Evolutionary conservation across 192 early-diverging fungal species (phyloP).

Genomic region (Allomyces arbusculus): DNA sequence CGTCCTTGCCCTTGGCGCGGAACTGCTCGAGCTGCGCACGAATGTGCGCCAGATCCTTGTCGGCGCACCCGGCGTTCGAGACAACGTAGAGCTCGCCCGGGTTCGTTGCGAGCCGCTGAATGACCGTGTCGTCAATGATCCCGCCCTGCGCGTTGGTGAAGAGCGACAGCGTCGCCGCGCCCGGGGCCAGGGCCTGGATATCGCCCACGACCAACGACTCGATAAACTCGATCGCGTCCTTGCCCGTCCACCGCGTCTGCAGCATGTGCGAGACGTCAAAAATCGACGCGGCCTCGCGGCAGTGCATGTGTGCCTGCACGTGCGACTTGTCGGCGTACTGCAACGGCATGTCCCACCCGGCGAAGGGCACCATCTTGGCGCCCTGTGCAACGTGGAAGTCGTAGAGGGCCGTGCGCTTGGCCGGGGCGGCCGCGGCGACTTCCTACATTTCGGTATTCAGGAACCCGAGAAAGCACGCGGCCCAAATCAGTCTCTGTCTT

Average conservation of each 20-base stretch:
- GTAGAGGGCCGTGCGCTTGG: slow-evolving; percentile 62
- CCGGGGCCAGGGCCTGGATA: slow-evolving; percentile 52
- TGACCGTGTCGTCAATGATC: slow-evolving; percentile 94
- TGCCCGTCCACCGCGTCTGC: slow-evolving; percentile 73
- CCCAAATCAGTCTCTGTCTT: too few species aligned
- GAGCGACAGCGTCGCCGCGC: slow-evolving; percentile 64
- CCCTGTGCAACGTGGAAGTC: slow-evolving; percentile 81
- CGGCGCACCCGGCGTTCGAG: slow-evolving; percentile 88
- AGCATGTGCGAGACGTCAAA: slow-evolving; percentile 99
- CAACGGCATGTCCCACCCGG: slow-evolving; percentile 94
- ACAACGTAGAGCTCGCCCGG: slow-evolving; percentile 54
- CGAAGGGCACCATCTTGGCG: slow-evolving; percentile 94
- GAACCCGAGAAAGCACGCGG: too few species aligned
- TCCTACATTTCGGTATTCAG: too few species aligned
- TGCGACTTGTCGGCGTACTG: slow-evolving; percentile 68
- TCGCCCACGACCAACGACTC: slow-evolving; percentile 80
- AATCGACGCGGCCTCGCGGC: slow-evolving; percentile 69
- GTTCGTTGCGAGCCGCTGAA: slow-evolving; percentile 62
- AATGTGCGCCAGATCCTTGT: slow-evolving; percentile 85
- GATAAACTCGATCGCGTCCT: slow-evolving; percentile 69
- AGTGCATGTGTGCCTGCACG: slow-evolving; percentile 74
- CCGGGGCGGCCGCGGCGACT: too few species aligned
- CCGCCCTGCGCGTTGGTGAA: slow-evolving; percentile 93
- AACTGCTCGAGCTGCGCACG: slow-evolving; percentile 52
- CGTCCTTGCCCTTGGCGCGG: slow-evolving; percentile 76